phyloP scores from a whole-genome alignment of 164 flowering plant genomes.

The Saururus chinensis region DNA sequence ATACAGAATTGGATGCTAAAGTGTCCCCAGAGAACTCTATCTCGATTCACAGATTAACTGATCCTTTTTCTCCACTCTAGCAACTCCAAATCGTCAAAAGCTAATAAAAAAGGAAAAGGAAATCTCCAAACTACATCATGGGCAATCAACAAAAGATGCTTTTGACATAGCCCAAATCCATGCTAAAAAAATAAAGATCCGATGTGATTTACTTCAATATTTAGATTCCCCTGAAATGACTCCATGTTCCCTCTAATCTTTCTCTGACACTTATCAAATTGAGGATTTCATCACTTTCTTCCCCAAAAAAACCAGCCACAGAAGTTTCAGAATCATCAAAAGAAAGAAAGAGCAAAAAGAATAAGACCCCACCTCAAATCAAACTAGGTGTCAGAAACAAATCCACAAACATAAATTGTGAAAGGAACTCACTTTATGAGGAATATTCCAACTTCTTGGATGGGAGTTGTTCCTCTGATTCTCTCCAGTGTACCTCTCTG shows the following conservation, averaged over 20 bases:
- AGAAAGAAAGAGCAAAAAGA: not conserved
- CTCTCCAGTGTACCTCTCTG: not conserved
- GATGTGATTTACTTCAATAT: not conserved
- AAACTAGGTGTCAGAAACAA: not conserved
- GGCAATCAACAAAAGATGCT: not conserved
- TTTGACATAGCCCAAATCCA: not conserved
- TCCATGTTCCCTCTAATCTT: too few species aligned
- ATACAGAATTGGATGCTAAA: not conserved
- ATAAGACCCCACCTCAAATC: not conserved
- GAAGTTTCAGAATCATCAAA: not conserved
- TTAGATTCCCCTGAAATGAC: too few species aligned
- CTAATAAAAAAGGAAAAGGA: not conserved
- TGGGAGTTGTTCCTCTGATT: not conserved
- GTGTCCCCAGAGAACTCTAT: not conserved
- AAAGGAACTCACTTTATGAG: not conserved
- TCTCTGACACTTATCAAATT: too few species aligned
- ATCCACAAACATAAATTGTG: not conserved
- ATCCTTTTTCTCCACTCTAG: not conserved
- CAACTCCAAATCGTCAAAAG: slow-evolving; percentile 1
- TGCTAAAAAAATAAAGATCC: not conserved
- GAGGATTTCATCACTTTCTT: not conserved
- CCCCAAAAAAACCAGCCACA: not conserved
- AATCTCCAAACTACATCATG: not conserved
- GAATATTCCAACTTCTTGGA: not conserved
- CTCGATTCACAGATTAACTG: too few species aligned